Evolutionary conservation across 306 rosid genomes (phyloP), one percentile per base, ranked within the genome.

Genomic region (Boehmeria nivea): DNA sequence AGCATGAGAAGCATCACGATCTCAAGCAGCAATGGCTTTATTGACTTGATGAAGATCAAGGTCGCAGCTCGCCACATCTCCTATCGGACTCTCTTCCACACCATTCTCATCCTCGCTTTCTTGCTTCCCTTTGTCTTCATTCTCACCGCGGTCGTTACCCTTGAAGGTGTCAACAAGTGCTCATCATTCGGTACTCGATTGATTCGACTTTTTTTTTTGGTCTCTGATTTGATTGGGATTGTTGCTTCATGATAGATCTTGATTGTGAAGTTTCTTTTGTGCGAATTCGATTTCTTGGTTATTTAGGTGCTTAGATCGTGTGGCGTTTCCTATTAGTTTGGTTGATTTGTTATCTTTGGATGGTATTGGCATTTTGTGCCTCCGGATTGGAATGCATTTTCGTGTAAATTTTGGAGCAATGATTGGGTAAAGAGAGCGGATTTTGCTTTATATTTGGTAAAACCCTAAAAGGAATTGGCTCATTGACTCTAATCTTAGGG

Each of bases 41-140:
- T 85, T 79, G 95, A 83, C 80, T 93, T 87, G 74, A 93, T 93
- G 99, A 93, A 93, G 99, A 87, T 93, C 99, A 93, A 85, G 83
- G 90, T 88, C 83, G 99, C 87, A 83, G 96, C 99, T 93, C 99
- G 96, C 77, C 99, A 87, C 73, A 83, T 93, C 76, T 93, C 99
- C 54, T 93, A 93, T 80, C 80, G 99, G 66, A 93, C 96, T 78
- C 82, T 93, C 64, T 93, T 93, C 78, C 99, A 93, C 73, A 93
- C 99, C 76, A 87, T 93, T 31, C 99, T 93, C 59, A 73, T 93
- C 75, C 84, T 93, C 56, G 99, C 99, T 57, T 93, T 93, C 66
- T 77, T 93, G 42, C 78, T 93, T 71, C 99, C 99, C 23, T 93
- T 93, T 63, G 96, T 88, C 42, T 93, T 93, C 83, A 93, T 93